A percentile compares a stretch with the other conserved stretches of the same genome.
phyloP scores from a whole-genome alignment of 2,329 filamentous ascomycete species.

The Exophiala sp. region DNA sequence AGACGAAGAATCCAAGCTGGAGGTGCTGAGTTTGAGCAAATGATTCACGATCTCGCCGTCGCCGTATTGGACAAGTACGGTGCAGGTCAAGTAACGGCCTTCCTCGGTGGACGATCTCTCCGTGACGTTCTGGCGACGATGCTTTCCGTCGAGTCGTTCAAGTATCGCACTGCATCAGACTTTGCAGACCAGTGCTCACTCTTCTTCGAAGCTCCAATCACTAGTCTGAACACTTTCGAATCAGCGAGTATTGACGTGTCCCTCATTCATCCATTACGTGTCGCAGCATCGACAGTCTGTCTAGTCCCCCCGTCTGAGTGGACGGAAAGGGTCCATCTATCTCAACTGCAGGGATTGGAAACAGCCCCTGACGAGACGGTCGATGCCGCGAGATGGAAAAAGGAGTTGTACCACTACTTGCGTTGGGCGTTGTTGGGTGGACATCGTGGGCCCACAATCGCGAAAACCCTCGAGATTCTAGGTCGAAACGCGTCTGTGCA shows the following conservation, averaged over 20 bases:
- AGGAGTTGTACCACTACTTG: slow-evolving; percentile 53
- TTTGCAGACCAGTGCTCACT: slow-evolving; percentile 57
- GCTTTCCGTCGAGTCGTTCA: slow-evolving; percentile 45
- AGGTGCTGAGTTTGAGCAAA: slow-evolving; percentile 41
- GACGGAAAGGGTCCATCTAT: slow-evolving; percentile 38
- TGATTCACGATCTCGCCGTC: slow-evolving; percentile 34
- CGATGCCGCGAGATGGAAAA: slow-evolving; percentile 31
- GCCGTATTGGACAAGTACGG: slow-evolving; percentile 24
- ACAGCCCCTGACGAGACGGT: background rate
- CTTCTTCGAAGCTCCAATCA: slow-evolving; percentile 51
- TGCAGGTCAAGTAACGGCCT: slow-evolving; percentile 13
- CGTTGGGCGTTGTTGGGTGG: slow-evolving; percentile 56
- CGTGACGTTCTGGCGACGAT: slow-evolving; percentile 50
- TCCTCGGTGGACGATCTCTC: slow-evolving; percentile 33
- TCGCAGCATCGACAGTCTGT: slow-evolving; percentile 41
- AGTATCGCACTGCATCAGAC: slow-evolving; percentile 53
- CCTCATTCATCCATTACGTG: slow-evolving; percentile 38
- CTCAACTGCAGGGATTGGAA: slow-evolving; percentile 34
- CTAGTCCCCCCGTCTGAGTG: slow-evolving; percentile 43
- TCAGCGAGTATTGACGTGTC: slow-evolving; percentile 13
- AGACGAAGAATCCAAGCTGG: slow-evolving; percentile 45
- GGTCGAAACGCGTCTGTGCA: slow-evolving; percentile 51
- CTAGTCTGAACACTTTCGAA: slow-evolving; percentile 20
- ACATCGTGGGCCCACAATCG: slow-evolving; percentile 51
- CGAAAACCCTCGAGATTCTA: slow-evolving; percentile 53